Base-by-base conservation (phyloP, 108 stramenopile species). In the Stephanodiscus minutulus region DNA sequence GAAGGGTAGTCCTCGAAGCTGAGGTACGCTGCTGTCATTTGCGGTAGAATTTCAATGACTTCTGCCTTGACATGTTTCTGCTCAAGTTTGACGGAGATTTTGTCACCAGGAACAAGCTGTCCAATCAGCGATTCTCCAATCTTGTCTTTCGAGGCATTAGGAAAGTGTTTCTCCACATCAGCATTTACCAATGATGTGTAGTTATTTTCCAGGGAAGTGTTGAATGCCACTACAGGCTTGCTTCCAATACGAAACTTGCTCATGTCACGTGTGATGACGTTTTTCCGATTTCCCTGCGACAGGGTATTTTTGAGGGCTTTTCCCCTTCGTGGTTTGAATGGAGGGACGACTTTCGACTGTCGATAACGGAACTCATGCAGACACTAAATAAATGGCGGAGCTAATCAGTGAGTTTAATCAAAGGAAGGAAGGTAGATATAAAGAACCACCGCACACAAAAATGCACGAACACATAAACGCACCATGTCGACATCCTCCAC, bases 341-440 rank as follows among this genome's bases (percentile, higher is more conserved):
- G 49, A 41, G 88, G 86, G 17, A 77, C 52, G 15, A 57, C 43
- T 33, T 48, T 58, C 44, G 47, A 67, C 53, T 66, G 50, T 28
- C 90, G 77, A 60, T 88, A 85, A 18, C 85, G 85, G 56, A 84
- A 91, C 29, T 89, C 85, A 74, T 91, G 91, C 21, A 91, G 70
- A 49, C 82, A 73, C 76, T 77, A 33, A 62, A 29, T 27, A 55
- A 29, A 52, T 11, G 15, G 52, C 9, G 15, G 22, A 61, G 21
- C 4, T 17, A 5, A 11, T 52, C 39, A 11, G 31, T 18, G 29
- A 9, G 61, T 8, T 49, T 25, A 15, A n/a, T 25, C 2, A 9
- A 21, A 1, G 18, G 7, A 41, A 9, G 35, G n/a, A 50, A 48
- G 53, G 9, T 15, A 21, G 35, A 52, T n/a, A 52, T 28, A 13